Conservation (phyloP, 2,329 filamentous ascomycete species). For the Ceratocystis huliohia region DNA sequence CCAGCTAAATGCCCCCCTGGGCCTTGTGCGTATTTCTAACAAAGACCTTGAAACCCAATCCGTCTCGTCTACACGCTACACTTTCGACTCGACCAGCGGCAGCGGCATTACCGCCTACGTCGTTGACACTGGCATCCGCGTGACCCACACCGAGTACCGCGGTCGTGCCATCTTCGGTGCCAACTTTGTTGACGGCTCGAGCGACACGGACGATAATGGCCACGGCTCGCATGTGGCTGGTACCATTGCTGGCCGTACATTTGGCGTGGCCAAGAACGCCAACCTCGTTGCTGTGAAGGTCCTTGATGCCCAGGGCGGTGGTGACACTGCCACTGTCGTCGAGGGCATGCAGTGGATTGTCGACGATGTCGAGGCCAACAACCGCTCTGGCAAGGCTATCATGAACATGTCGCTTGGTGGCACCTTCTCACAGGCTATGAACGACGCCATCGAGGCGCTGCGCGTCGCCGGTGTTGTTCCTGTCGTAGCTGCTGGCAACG, state of each 20-base stretch:
- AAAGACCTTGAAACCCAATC: slow-evolving; percentile 25
- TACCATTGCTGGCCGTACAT: slow-evolving; percentile 47
- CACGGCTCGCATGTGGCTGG: slow-evolving; percentile 54
- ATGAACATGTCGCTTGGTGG: slow-evolving; percentile 54
- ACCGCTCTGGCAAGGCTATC: slow-evolving; percentile 40
- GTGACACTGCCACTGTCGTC: slow-evolving; percentile 35
- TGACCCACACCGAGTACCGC: slow-evolving; percentile 43
- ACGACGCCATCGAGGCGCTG: slow-evolving; percentile 41
- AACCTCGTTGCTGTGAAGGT: slow-evolving; percentile 49
- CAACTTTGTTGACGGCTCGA: slow-evolving; percentile 37
- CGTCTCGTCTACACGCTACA: slow-evolving; percentile 29
- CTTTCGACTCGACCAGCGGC: slow-evolving; percentile 42
- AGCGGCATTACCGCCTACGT: slow-evolving; percentile 48
- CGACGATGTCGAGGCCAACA: slow-evolving; percentile 33
- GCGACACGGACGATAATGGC: slow-evolving; percentile 45
- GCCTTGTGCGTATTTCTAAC: slow-evolving; percentile 43
- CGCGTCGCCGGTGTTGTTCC: slow-evolving; percentile 40
- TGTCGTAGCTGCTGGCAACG: slow-evolving; percentile 50
- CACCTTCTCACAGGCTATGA: slow-evolving; percentile 36
- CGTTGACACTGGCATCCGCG: slow-evolving; percentile 51
- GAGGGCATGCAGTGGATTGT: slow-evolving; percentile 47
- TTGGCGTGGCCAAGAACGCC: slow-evolving; percentile 49
- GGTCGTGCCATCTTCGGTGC: slow-evolving; percentile 41
- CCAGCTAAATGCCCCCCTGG: slow-evolving; percentile 42
- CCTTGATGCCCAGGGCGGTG: slow-evolving; percentile 34